A percentile compares a stretch with the other conserved stretches of the same genome.
phyloP scores from a whole-genome alignment of 75 land plant genomes.

The Picea sitchensis region DNA sequence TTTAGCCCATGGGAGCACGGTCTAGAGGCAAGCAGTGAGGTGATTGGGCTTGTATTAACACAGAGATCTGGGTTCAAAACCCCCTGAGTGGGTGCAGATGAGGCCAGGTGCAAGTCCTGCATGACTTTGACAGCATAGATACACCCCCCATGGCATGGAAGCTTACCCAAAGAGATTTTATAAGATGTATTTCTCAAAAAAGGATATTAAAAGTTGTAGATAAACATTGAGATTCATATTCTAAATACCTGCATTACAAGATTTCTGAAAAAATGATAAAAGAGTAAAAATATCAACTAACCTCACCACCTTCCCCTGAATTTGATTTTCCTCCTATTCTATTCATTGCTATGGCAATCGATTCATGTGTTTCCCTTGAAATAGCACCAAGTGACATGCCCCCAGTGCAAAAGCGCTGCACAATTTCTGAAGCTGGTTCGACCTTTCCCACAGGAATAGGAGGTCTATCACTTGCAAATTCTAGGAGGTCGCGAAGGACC shows the following conservation, averaged over 20 bases:
- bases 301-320: constrained; percentile 99
- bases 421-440: constrained; percentile 79
- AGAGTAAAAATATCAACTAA: constrained; percentile 16
- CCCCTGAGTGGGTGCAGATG: too few species aligned
- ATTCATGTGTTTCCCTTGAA: constrained; percentile 98
- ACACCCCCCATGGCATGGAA: too few species aligned
- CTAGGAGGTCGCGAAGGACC: constrained; percentile 95
- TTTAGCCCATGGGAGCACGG: too few species aligned
- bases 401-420: constrained; percentile 94
- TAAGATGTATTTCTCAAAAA: too few species aligned
- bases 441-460: constrained; percentile 90
- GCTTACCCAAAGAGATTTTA: too few species aligned
- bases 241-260: not conserved
- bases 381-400: constrained; percentile 99
- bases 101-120: too few species aligned
- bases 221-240: not conserved
- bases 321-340: constrained; percentile 98
- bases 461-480: constrained; percentile 77
- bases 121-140: too few species aligned
- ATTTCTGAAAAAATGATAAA: not conserved
- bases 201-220: too few species aligned
- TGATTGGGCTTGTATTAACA: too few species aligned
- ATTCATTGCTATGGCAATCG: constrained; percentile 99
- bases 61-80: too few species aligned
- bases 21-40: too few species aligned